Evolutionary conservation across 1,139 yeast species (phyloP), one percentile per base, ranked within the genome.

Genomic region (Blastobotrys malaysiensis): DNA sequence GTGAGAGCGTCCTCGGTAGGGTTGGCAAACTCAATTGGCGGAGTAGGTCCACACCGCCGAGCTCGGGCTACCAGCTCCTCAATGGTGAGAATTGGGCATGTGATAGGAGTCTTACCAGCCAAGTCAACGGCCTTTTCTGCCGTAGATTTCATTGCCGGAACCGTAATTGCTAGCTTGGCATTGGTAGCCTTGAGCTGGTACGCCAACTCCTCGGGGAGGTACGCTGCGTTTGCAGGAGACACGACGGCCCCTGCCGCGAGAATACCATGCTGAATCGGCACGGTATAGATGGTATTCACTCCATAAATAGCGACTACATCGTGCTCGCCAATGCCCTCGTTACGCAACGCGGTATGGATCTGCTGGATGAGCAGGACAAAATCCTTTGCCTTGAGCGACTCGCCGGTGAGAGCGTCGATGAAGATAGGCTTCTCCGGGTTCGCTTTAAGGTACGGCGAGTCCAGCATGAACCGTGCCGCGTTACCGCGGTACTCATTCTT

Each of bases 211-310:
- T 61, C 63, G 18, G 69, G 62, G 14, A 60, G 58, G 57, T 72
- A 73, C 49, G 68, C 65, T 22, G 67, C 61, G 53, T 70, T 72
- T 1, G 73, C 74, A 2, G 76, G 75, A 4, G 72, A 63, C 20
- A 72, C 61, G 5, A 67, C 55, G 3, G 68, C 76, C 9, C 74
- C 75, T 9, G 65, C 61, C 22, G 65, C 57, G n/a, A 70, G 59
- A 16, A 67, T 61, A 1, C 69, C 72, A 47, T 64, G 63, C 50
- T 71, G 73, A 18, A 70, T 53, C 1, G 63, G 54, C 1, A 71
- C 65, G 20, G 64, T 61, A 55, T 61, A 63, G 43, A 71, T 61
- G 53, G 59, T 54, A 57, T 72, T 72, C 18, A 63, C 57, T 18
- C 67, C 59, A 50, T 69, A 69, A 16, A 70, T 45, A 50, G 67